A percentile compares a stretch with the other conserved stretches of the same genome.
phyloP scores from a whole-genome alignment of 2,329 filamentous ascomycete species.

The Juglanconis sp. region DNA sequence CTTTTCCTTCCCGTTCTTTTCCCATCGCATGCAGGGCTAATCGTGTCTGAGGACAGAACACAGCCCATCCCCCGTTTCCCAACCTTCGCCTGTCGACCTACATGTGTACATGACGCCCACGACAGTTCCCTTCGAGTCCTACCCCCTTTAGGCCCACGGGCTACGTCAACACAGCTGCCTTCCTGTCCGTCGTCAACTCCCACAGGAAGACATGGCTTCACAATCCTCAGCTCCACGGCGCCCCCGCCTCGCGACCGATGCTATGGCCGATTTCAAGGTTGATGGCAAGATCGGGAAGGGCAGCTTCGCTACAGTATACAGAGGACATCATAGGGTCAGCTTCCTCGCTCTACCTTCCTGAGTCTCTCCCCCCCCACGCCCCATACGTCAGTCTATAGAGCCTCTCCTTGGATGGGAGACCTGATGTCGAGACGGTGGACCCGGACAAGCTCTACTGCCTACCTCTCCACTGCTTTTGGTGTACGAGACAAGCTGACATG shows the following conservation, averaged over 20 bases:
- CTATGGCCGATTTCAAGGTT: slow-evolving; percentile 74
- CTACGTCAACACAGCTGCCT: slow-evolving; percentile 22
- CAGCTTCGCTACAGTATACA: slow-evolving; percentile 95
- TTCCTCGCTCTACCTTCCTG: slow-evolving; percentile 11
- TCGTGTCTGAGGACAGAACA: slow-evolving; percentile 21
- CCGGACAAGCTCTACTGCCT: neutral
- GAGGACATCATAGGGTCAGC: slow-evolving; percentile 78
- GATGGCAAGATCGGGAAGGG: slow-evolving; percentile 92
- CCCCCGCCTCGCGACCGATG: slow-evolving; percentile 29
- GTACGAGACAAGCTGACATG: slow-evolving; percentile 12
- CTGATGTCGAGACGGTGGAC: too few relatives aligned
- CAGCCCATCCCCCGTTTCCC: slow-evolving; percentile 4
- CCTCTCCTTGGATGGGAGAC: neutral
- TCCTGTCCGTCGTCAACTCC: slow-evolving; percentile 25
- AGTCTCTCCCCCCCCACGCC: neutral
- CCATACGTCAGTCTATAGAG: neutral
- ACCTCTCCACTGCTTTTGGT: neutral
- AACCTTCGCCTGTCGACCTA: slow-evolving; percentile 20
- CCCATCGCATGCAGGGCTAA: slow-evolving; percentile 3
- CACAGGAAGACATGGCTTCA: slow-evolving; percentile 29
- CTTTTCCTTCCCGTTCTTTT: neutral
- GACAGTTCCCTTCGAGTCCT: slow-evolving; percentile 25
- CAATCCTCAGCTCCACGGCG: slow-evolving; percentile 25
- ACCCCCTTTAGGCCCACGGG: slow-evolving; percentile 29
- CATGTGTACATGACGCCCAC: slow-evolving; percentile 30